Conservation (phyloP, 2,329 filamentous ascomycete genomes). For the Lanzia echinophila region DNA sequence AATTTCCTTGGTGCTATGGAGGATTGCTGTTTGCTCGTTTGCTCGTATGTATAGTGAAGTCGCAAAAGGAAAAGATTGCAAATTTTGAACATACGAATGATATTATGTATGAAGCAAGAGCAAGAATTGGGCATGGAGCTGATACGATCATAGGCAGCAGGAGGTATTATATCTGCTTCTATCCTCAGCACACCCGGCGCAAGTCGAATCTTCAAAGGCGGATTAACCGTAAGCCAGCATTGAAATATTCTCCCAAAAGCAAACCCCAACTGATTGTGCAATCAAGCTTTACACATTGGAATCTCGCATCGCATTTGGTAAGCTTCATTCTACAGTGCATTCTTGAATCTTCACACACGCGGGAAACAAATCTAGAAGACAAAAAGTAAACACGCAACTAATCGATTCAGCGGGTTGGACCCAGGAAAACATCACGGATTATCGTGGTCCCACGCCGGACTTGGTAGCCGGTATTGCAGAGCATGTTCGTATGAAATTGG, state of each 20-base stretch:
- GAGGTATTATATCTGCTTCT: constrained; percentile 53
- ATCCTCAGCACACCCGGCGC: constrained; percentile 54
- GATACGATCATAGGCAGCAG: constrained; percentile 42
- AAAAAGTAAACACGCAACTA: background rate
- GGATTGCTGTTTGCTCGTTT: background rate
- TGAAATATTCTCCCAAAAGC: background rate
- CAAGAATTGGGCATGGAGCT: background rate
- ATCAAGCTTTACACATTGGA: constrained; percentile 28
- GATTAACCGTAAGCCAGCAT: constrained; percentile 41
- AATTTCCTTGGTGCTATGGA: background rate
- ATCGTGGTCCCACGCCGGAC: constrained; percentile 52
- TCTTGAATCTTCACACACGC: background rate
- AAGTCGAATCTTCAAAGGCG: constrained; percentile 51
- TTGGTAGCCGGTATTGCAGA: constrained; percentile 50
- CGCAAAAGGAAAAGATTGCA: background rate
- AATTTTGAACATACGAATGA: background rate
- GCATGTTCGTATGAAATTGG: constrained; percentile 48
- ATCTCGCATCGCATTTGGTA: constrained; percentile 29
- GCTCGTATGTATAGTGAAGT: background rate
- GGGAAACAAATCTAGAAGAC: background rate
- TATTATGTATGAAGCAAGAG: background rate
- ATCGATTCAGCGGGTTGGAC: constrained; percentile 48
- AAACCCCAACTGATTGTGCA: background rate
- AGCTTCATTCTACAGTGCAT: background rate
- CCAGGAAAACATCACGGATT: constrained; percentile 41